A percentile compares a stretch with the other conserved stretches of the same genome.
These are phyloP conservation scores for Scleroderma citrinum DNA, from an alignment of 768 basidiomycete species.

Conservation along the genomic window DNA sequence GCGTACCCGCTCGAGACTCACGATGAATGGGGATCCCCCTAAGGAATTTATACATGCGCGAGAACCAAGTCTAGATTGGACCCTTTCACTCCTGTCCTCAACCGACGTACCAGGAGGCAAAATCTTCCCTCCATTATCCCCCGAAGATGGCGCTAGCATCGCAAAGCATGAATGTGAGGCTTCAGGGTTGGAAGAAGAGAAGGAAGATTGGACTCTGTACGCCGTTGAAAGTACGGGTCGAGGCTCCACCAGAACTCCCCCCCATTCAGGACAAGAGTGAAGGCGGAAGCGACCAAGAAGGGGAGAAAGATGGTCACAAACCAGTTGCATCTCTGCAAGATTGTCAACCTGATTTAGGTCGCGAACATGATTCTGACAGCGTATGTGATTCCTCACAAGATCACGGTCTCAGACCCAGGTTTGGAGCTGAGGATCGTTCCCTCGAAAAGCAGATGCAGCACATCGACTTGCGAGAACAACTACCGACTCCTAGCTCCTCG, in stretches of 20 bases:
- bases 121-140: conserved; percentile 3
- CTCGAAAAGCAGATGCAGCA: background rate
- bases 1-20: background rate
- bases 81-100: conserved; percentile 26
- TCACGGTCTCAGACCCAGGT: background rate
- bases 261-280: background rate
- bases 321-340: background rate
- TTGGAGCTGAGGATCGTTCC: background rate
- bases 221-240: conserved; percentile 19
- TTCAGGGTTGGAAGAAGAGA: conserved; percentile 4
- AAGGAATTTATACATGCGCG: background rate
- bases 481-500: conserved; percentile 26
- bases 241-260: background rate
- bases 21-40: background rate
- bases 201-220: conserved; percentile 30
- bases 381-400: conserved; percentile 1
- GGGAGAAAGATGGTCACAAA: background rate
- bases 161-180: background rate
- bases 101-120: conserved; percentile 22
- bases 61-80: conserved; percentile 18
- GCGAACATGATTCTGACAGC: background rate
- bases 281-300: conserved; percentile 1
- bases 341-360: background rate
- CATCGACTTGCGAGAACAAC: conserved; percentile 6
- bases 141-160: conserved; percentile 1